phyloP scores from a whole-genome alignment of 148 eudicot species.

The Rhododendron williamsianum region DNA sequence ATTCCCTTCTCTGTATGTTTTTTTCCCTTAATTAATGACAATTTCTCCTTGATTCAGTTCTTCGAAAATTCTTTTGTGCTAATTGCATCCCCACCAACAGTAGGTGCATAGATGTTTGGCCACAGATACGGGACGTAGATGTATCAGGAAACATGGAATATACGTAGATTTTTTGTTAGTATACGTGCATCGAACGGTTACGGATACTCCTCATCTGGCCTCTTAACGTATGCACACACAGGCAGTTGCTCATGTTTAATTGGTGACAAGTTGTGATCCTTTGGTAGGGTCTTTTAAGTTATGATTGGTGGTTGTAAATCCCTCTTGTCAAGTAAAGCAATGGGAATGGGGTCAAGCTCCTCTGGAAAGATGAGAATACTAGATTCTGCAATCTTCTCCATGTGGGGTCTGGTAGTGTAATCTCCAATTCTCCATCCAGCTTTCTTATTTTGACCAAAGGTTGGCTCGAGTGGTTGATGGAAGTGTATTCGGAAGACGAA shows the following conservation, averaged over 20 bases:
- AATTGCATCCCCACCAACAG: too few species aligned
- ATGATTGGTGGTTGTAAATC: not conserved
- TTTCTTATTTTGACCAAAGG: not conserved
- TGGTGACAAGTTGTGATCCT: not conserved
- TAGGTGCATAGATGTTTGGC: not conserved
- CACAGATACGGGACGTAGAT: not conserved
- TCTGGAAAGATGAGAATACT: not conserved
- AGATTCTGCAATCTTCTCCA: constrained; percentile 2
- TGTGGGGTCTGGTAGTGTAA: not conserved
- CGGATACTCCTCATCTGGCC: not conserved
- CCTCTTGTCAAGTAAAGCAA: not conserved
- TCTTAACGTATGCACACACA: not conserved
- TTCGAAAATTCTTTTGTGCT: not conserved
- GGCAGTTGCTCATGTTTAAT: not conserved
- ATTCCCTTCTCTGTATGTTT: constrained; percentile 11
- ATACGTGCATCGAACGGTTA: not conserved
- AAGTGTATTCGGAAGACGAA: not conserved
- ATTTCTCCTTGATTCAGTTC: not conserved
- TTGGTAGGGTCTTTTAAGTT: not conserved
- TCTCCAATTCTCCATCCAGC: not conserved
- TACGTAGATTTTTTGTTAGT: too few species aligned
- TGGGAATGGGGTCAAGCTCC: not conserved
- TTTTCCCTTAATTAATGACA: constrained; percentile 5
- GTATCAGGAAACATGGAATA: not conserved
- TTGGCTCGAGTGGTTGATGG: not conserved